These are phyloP conservation scores for Trichoderma sp. DNA, from an alignment of 2,329 filamentous ascomycete species.

Conservation along the genomic window DNA sequence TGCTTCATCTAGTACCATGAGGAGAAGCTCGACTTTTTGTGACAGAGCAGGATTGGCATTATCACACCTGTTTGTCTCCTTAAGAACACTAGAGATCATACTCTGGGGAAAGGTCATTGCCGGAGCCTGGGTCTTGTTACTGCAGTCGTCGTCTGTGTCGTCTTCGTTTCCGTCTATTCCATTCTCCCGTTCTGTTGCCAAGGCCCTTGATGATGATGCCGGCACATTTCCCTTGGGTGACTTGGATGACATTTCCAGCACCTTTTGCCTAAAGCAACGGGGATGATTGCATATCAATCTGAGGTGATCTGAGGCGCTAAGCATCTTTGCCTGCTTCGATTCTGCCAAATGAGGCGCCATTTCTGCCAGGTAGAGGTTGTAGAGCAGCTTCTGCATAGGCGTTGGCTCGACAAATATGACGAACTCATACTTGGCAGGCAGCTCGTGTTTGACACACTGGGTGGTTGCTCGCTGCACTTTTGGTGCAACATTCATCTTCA, in stretches of 20 bases:
- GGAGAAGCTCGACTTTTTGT: conserved; percentile 65
- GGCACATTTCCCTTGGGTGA: conserved; percentile 11
- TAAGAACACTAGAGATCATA: conserved; percentile 32
- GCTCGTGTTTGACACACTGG: conserved; percentile 57
- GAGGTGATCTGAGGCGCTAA: conserved; percentile 41
- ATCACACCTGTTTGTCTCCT: conserved; percentile 39
- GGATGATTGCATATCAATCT: conserved; percentile 53
- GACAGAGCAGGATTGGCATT: conserved; percentile 54
- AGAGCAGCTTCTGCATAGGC: conserved; percentile 59
- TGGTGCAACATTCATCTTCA: conserved; percentile 69
- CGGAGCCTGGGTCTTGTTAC: background rate
- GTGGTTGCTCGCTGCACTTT: conserved; percentile 77
- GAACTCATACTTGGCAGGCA: conserved; percentile 78
- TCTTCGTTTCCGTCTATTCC: background rate
- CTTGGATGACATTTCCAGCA: conserved; percentile 19
- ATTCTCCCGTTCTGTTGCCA: background rate
- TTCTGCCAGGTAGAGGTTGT: conserved; percentile 47
- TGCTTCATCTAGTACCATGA: conserved; percentile 66
- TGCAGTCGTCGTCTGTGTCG: background rate
- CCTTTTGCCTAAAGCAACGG: conserved; percentile 41
- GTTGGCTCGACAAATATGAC: conserved; percentile 72
- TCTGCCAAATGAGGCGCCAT: conserved; percentile 2
- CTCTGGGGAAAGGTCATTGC: conserved; percentile 25
- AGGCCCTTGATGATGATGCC: background rate
- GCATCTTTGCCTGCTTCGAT: conserved; percentile 22